Conservation (phyloP, 225 moss, liverwort and hornwort genomes). For the Polytrichum formosum region DNA sequence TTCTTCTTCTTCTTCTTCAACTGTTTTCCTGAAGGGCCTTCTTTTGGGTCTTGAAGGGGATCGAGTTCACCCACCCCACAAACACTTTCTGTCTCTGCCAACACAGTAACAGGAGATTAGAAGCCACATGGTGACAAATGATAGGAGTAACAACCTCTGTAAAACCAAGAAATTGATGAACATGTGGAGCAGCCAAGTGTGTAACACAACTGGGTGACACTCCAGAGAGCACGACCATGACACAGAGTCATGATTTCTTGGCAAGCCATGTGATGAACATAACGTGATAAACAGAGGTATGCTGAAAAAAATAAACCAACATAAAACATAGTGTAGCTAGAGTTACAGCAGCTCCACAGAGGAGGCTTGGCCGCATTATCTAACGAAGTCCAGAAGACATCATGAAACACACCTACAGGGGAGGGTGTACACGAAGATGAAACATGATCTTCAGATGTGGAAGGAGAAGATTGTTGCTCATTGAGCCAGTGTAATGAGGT, state of each 20-base stretch:
- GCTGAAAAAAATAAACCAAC: neutral
- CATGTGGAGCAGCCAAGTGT: neutral
- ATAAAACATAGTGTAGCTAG: no score
- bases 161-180: no score
- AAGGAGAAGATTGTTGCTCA: slow-evolving; percentile 5
- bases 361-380: neutral
- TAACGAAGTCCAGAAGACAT: neutral
- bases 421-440: slow-evolving; percentile 8
- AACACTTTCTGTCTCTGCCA: slow-evolving; percentile 13
- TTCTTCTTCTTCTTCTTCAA: slow-evolving; percentile 24
- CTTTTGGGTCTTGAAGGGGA: neutral
- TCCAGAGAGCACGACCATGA: neutral
- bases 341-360: neutral
- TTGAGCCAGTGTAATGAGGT: neutral
- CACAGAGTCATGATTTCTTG: no score
- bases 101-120: neutral
- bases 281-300: no score
- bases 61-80: neutral
- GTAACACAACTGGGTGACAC: neutral
- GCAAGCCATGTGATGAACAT: no score
- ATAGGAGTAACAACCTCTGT: no score
- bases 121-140: neutral
- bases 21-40: slow-evolving; percentile 6
- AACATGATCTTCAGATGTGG: slow-evolving; percentile 8
- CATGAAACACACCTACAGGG: slow-evolving; percentile 10